Conservation (phyloP, 306 rosid species). For the Corylus avellana region DNA sequence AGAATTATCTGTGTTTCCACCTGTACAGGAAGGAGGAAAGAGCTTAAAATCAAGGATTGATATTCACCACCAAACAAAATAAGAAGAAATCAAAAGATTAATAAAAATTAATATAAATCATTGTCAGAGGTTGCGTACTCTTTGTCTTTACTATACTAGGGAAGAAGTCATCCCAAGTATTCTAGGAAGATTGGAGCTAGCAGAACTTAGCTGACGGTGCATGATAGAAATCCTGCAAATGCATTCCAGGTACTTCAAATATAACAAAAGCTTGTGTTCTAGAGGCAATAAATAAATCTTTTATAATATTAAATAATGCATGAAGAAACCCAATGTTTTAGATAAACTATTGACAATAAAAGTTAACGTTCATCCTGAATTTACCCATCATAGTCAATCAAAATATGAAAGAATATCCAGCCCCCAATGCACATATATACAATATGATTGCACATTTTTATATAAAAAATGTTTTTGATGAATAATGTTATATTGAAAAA, state of each 20-base stretch:
- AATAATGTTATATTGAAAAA: too few species aligned
- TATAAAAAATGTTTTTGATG: neutral
- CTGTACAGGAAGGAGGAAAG: slow-evolving; percentile 37
- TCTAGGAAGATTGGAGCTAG: slow-evolving; percentile 56
- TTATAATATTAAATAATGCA: slow-evolving; percentile 10
- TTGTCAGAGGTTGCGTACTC: slow-evolving; percentile 41
- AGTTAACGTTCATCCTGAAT: too few species aligned
- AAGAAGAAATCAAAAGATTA: neutral
- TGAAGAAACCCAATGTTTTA: neutral
- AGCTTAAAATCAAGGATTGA: slow-evolving; percentile 13
- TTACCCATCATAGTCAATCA: neutral
- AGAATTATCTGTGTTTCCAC: slow-evolving; percentile 41
- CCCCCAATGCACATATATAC: neutral
- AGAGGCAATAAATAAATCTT: neutral
- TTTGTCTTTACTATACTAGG: slow-evolving; percentile 80
- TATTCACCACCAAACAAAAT: neutral
- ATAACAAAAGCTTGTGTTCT: slow-evolving; percentile 16
- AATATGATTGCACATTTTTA: neutral
- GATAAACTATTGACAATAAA: neutral
- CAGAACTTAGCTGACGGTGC: slow-evolving; percentile 32
- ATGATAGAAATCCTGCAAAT: slow-evolving; percentile 83
- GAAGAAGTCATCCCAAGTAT: slow-evolving; percentile 94
- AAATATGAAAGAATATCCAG: neutral
- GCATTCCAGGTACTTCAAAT: slow-evolving; percentile 22
- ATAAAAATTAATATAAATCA: slow-evolving; percentile 9